Percentiles rank a stretch among this genome's conserved stretches.
These are phyloP conservation scores for Penicillium sp. DNA, from an alignment of 2,329 filamentous ascomycete species.

Conservation along the genomic window DNA sequence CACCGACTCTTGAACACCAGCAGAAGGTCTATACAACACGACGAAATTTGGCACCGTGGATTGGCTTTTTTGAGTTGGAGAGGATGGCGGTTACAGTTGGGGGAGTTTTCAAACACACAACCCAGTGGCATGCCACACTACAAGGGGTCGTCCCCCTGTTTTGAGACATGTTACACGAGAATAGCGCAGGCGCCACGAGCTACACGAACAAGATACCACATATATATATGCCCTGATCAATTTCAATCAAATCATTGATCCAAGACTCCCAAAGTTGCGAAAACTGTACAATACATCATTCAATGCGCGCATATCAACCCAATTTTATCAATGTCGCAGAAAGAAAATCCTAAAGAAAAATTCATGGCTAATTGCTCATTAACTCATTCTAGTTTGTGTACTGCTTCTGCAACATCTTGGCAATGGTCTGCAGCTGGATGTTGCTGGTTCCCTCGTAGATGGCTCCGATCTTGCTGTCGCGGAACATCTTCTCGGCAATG, in stretches of 20 bases:
- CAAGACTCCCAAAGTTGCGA: conserved; percentile 11
- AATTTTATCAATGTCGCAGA: neutral
- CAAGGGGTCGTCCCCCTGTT: neutral
- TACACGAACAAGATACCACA: conserved; percentile 1
- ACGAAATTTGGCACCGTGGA: neutral
- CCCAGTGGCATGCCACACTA: neutral
- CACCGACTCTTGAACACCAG: neutral
- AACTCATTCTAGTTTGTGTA: conserved; percentile 59
- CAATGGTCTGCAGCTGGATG: conserved; percentile 72
- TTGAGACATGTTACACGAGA: neutral
- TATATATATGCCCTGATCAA: neutral
- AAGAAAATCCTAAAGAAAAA: neutral
- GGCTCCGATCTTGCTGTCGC: conserved; percentile 97
- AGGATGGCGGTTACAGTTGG: neutral
- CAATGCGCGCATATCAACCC: conserved; percentile 2
- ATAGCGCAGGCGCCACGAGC: neutral
- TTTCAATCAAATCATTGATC: conserved; percentile 6
- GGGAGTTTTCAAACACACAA: neutral
- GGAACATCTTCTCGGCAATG: conserved; percentile 95
- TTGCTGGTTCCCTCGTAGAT: conserved; percentile 86
- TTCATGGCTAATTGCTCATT: neutral
- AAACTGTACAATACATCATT: conserved; percentile 9
- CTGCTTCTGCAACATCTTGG: conserved; percentile 69
- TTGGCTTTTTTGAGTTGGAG: neutral
- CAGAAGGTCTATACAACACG: neutral